These are phyloP conservation scores for Cardiospermum halicacabum DNA, from an alignment of 345 rosid species.

Conservation along the genomic window DNA sequence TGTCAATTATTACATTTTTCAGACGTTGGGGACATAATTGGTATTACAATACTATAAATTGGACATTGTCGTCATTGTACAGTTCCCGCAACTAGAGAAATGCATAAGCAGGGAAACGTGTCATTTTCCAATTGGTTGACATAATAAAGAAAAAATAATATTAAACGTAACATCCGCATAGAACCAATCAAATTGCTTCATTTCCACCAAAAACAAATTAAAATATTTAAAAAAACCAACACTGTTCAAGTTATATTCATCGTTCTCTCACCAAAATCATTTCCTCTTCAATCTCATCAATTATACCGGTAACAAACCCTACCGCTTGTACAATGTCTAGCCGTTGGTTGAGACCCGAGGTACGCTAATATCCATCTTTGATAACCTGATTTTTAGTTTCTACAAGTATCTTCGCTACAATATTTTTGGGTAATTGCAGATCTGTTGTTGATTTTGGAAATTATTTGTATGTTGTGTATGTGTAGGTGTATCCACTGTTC, in stretches of 20 bases:
- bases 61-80: no score
- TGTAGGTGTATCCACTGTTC: conserved; percentile 86
- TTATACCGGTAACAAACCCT: not conserved
- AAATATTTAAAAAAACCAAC: not conserved
- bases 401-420: conserved; percentile 1
- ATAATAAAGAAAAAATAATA: not conserved
- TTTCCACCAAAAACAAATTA: not conserved
- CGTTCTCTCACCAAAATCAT: conserved; percentile 9
- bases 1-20: no score
- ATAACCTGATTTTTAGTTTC: not conserved
- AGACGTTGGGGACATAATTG: not conserved
- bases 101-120: not conserved
- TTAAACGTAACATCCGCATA: not conserved
- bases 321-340: conserved; percentile 36
- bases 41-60: no score
- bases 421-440: not conserved
- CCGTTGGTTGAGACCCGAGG: conserved; percentile 87
- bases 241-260: not conserved
- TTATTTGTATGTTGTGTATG: not conserved
- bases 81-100: no score
- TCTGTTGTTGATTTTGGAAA: not conserved
- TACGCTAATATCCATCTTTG: conserved; percentile 15
- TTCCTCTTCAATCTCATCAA: conserved; percentile 3
- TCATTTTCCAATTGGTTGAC: not conserved
- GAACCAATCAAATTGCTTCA: conserved; percentile 8